Evolutionary conservation across 768 basidiomycete species (phyloP), one percentile per base, ranked within the genome.

Genomic region (Lactarius trivialis): DNA sequence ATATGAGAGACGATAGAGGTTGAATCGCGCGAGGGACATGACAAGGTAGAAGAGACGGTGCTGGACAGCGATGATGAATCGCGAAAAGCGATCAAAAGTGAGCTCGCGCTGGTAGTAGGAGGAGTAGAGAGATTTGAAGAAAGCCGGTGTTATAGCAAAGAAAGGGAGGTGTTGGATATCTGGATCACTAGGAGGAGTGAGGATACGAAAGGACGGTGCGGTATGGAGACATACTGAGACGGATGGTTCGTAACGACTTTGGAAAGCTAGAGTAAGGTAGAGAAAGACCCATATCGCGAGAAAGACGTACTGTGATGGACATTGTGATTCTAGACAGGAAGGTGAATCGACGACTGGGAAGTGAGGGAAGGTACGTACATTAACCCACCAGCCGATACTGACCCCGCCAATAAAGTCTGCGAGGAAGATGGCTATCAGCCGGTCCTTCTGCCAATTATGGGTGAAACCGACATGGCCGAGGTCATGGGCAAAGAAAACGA

Each of bases 301-400:
- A 57, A 49, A 49, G 32, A 82, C 94, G 79, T 71, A 93, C 93
- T 79, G 75, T 98, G 95, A 76, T 98, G 95, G 52, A 95, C 85
- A 69, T 98, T 97, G 72, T 99, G 97, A 71, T 90, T 92, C 89
- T 92, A 67, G 50, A 36, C 33, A 34, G 66, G 36, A 57, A 30
- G n/a, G 33, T 45, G 36, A 17, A 34, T 28, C 41, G 56, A 61
- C 41, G 56, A 2, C 56, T 61, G n/a, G 60, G 48, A 12, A 60
- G 33, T n/a, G 28, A 36, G 34, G 19, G 5, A 14, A n/a, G n/a
- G 37, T 17, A 85, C 93, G 76, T 68, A 95, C 94, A 72, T 94
- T 83, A 43, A 93, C 91, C 96, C 96, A 99, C 97, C 97, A 99
- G 43, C 94, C 92, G 26, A 97, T 81, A 71, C 94, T 97, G 57